Evolutionary conservation across 345 rosid species (phyloP), one percentile per base, ranked within the genome.

Genomic region (Balakata baccata): DNA sequence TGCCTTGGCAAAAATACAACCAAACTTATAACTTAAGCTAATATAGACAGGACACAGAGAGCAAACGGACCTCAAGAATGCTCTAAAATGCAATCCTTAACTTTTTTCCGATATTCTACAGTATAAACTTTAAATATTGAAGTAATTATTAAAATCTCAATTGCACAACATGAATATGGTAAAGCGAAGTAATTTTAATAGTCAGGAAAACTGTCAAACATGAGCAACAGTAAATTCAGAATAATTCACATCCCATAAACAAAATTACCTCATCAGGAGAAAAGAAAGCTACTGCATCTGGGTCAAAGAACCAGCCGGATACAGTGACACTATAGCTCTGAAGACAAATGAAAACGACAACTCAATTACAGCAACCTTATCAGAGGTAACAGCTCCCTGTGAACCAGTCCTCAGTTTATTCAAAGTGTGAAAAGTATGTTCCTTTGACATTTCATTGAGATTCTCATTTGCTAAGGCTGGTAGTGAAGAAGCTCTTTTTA

Each of bases 301-400:
- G 97, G 65, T 92, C 90, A 52, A 81, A 53, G 96, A 89, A 86
- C 97, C 98, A 64, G 92, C 97, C 34, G 99, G 99, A 86, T 91
- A 94, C 82, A 95, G 79, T 3, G 97, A 92, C 51, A 92, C 85
- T 56, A 89, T 37, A 69, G 91, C 97, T 86, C 98, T 87, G 85
- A 95, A 90, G 53, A 88, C 82, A 13, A 89, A 86, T 17, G 99
- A 94, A 80, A 84, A 81, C 25, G 84, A 75, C 81, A 29, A 29
- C 34, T 29, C 99, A 37, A 95, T 81, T 12, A 95, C 87, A 16
- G 94, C 88, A 80, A 83, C 82, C 82, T 86, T 91, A 70, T 88
- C 90, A 37, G 80, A 69, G 75, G 81, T 43, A 83, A 29, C 83
- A 8, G 77, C 47, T 71, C 56, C 77, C 73, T 81, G 87, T 9